A percentile compares a stretch with the other conserved stretches of the same genome.
These are phyloP conservation scores for Carex pumila DNA, from an alignment of 176 grass and related monocot genomes.

Conservation along the genomic window DNA sequence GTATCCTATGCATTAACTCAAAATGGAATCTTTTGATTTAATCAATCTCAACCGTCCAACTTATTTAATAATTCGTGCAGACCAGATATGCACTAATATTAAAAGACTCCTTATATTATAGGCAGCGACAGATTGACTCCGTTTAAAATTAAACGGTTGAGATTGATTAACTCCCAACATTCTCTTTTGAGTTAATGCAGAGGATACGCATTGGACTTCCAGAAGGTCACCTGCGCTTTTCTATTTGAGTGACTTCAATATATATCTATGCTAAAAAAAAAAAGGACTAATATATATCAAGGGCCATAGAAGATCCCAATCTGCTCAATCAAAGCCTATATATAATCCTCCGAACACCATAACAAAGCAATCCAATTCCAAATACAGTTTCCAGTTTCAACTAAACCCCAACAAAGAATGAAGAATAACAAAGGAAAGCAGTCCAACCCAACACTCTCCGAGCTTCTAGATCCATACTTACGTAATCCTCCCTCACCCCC, in stretches of 20 bases:
- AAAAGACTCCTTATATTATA: too few species aligned
- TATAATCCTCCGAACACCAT: not conserved
- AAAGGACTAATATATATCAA: not conserved
- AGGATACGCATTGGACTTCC: too few species aligned
- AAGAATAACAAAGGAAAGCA: not conserved
- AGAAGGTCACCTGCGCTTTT: not conserved
- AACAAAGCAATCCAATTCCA: not conserved
- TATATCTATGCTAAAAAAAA: not conserved
- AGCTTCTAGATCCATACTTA: constrained; percentile 1
- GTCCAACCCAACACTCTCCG: not conserved
- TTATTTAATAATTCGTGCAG: too few species aligned
- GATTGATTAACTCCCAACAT: too few species aligned
- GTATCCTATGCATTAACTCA: too few species aligned
- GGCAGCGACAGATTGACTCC: too few species aligned
- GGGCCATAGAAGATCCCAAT: not conserved
- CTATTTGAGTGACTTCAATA: too few species aligned
- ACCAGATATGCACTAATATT: too few species aligned
- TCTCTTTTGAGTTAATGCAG: too few species aligned
- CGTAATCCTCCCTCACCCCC: constrained; percentile 12
- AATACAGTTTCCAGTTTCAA: not conserved
- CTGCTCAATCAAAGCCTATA: not conserved
- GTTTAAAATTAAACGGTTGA: too few species aligned
- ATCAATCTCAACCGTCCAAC: too few species aligned
- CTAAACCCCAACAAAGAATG: not conserved
- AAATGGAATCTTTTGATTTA: too few species aligned